phyloP scores from a whole-genome alignment of 2,329 filamentous ascomycete genomes.

The Monilinia vaccinii-corymbosi region DNA sequence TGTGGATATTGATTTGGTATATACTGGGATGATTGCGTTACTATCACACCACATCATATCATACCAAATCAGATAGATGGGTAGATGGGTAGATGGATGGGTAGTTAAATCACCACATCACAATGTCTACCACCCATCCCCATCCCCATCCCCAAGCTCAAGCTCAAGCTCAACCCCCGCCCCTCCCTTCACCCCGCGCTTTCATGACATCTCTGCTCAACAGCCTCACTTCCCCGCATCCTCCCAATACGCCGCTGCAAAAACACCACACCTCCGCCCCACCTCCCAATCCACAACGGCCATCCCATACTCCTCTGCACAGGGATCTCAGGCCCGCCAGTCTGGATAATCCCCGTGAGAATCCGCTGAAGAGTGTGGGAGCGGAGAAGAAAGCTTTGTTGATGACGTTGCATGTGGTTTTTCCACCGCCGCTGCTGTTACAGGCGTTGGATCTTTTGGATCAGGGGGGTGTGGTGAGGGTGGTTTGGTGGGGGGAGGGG shows the following conservation, averaged over 20 bases:
- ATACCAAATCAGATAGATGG: too few relatives aligned
- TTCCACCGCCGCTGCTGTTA: constrained; percentile 64
- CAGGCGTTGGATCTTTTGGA: constrained; percentile 85
- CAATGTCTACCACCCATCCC: neutral
- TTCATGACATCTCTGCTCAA: constrained; percentile 27
- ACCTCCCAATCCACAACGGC: too few relatives aligned
- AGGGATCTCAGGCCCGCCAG: too few relatives aligned
- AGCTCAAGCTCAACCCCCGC: neutral
- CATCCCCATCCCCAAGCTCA: neutral
- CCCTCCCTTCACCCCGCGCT: constrained; percentile 22
- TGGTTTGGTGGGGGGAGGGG: constrained; percentile 28
- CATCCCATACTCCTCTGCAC: too few relatives aligned
- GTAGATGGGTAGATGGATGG: too few relatives aligned
- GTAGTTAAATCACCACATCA: neutral
- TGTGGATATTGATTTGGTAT: neutral
- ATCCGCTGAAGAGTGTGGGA: constrained; percentile 18
- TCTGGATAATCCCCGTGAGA: constrained; percentile 15
- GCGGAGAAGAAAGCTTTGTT: constrained; percentile 35
- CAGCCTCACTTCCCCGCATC: constrained; percentile 14
- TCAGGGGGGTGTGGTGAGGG: constrained; percentile 56
- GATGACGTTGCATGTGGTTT: constrained; percentile 62
- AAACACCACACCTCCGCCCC: neutral
- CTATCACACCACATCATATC: too few relatives aligned
- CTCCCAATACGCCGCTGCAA: neutral
- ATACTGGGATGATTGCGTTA: too few relatives aligned